These are phyloP conservation scores for Boletus sp. DNA, from an alignment of 1,284 basidiomycete species.

Conservation along the genomic window DNA sequence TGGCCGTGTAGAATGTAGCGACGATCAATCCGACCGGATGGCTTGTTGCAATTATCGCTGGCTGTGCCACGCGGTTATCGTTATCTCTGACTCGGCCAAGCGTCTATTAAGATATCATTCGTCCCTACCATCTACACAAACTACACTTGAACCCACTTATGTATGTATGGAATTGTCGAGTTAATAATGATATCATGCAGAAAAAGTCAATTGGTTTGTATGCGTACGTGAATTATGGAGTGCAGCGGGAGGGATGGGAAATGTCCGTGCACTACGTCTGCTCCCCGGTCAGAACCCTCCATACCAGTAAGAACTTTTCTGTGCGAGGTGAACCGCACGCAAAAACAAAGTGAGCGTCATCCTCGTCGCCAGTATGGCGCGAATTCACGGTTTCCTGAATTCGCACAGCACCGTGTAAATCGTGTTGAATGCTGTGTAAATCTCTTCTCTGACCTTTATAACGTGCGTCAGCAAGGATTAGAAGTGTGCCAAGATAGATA, in stretches of 20 bases:
- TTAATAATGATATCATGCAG: constrained; percentile 30
- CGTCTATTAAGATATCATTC: constrained; percentile 1
- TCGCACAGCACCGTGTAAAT: constrained; percentile 95
- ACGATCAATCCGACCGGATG: too few relatives aligned
- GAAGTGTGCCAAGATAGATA: too few relatives aligned
- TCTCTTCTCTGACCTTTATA: constrained; percentile 91
- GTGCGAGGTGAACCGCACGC: neutral
- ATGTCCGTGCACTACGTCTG: constrained; percentile 38
- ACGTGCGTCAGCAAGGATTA: constrained; percentile 34
- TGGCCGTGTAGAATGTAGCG: neutral
- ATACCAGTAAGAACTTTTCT: constrained; percentile 25
- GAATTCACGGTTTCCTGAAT: constrained; percentile 75
- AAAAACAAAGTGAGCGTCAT: constrained; percentile 5
- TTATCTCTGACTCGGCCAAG: neutral
- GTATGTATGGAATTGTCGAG: constrained; percentile 5
- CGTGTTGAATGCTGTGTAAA: constrained; percentile 98
- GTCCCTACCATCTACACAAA: constrained; percentile 9
- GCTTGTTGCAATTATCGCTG: neutral
- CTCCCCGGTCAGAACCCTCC: constrained; percentile 32
- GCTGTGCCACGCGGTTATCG: neutral
- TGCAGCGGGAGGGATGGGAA: constrained; percentile 27
- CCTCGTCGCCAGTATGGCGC: constrained; percentile 6
- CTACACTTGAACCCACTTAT: constrained; percentile 16
- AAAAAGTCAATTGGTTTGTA: constrained; percentile 27
- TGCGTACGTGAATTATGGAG: constrained; percentile 28